phyloP scores from a whole-genome alignment of 1,139 yeast species.

The Hanseniaspora sp. region DNA sequence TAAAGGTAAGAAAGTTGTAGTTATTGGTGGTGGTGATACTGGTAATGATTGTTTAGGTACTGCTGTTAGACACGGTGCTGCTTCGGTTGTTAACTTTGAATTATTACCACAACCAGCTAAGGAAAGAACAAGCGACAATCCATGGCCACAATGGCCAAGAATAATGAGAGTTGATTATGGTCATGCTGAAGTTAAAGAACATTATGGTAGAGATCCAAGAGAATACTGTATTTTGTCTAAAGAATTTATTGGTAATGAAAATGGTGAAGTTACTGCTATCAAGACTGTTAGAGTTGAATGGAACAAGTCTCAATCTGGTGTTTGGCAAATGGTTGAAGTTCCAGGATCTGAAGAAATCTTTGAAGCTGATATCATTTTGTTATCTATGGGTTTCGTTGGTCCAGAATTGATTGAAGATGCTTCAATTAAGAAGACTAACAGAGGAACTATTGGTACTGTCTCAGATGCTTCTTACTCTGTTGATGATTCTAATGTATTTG shows the following conservation, averaged over 20 bases:
- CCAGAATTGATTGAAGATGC: conserved; percentile 73
- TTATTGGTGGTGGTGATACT: conserved; percentile 99
- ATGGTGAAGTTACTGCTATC: conserved; percentile 86
- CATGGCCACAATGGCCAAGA: conserved; percentile 99
- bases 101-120: conserved; percentile 85
- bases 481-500: conserved; percentile 57
- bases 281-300: conserved; percentile 96
- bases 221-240: conserved; percentile 90
- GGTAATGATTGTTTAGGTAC: conserved; percentile 99
- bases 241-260: conserved; percentile 89
- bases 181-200: conserved; percentile 87
- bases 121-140: conserved; percentile 83
- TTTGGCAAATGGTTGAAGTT: conserved; percentile 98
- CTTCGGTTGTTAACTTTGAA: conserved; percentile 91
- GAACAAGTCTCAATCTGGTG: conserved; percentile 91
- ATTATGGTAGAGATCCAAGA: conserved; percentile 95
- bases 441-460: conserved; percentile 74
- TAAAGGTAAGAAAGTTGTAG: conserved; percentile 82
- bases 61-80: conserved; percentile 92
- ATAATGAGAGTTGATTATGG: conserved; percentile 96
- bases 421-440: conserved; percentile 59
- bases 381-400: conserved; percentile 96
- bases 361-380: conserved; percentile 86
- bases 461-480: conserved; percentile 65
- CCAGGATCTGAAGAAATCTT: conserved; percentile 90